Base-by-base conservation (phyloP, 1,284 basidiomycete species). In the Boletus albobrunnescens region DNA sequence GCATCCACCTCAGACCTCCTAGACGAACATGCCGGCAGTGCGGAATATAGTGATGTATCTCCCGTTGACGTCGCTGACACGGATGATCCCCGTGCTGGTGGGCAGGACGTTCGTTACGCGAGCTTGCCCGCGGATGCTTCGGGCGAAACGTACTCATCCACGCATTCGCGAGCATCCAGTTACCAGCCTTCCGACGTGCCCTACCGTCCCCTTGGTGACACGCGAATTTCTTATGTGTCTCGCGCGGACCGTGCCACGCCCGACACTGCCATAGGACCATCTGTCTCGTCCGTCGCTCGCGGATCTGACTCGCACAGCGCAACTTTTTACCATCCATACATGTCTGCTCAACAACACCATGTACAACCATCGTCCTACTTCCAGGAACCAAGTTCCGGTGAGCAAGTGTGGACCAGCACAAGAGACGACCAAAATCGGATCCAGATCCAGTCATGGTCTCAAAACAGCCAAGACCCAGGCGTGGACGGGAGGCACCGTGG, bases 1-100 rank as follows among this genome's bases (percentile, higher is more conserved):
- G 50, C 55, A 23, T 60, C 58, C 27, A 41, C 41, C 11, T 57
- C 50, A 6, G 63, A 64, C 23, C 16, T 47, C 24, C 7, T 47
- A 3, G 67, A 67, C 14, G 63, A 67, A n/a, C 55, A 49, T 17
- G 32, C 57, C 0, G 53, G 50, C 19, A 50, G 50, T 27, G 16
- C 51, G 17, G 63, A 68, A 9, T 64, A 56, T 28, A 56, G 50
- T 24, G 67, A 69, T 22, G 41, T 54, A 11, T 68, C 67, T 31
- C 65, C 67, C n/a, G 46, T 65, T 30, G 67, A 65, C 13, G 24
- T 56, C 6, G 49, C 37, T 10, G 65, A 63, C 24, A 11, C 10
- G 24, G 65, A 64, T 8, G 63, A 64, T 33, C 19, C 55, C 35
- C 46, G 11, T 13, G 9, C 44, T 28, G 43, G 41, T 20, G 51